A percentile compares a stretch with the other conserved stretches of the same genome.
phyloP scores from a whole-genome alignment of 257 asterid genomes.

The Solanum neorickii region DNA sequence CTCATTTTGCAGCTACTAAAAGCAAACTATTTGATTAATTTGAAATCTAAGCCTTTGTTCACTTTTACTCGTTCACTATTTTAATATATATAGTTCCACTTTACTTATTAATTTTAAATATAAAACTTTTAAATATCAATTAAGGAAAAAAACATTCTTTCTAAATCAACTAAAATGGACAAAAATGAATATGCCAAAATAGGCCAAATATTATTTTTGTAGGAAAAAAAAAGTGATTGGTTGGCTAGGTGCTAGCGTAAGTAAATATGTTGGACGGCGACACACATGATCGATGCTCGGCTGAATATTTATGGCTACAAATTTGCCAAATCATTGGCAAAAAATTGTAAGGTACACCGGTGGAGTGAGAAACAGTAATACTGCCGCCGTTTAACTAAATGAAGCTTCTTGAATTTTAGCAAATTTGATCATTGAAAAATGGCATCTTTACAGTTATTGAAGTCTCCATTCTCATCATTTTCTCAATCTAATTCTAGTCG shows the following conservation, averaged over 20 bases:
- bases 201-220: neutral
- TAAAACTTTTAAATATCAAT: too few relatives aligned
- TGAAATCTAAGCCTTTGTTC: too few relatives aligned
- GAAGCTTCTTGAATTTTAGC: neutral
- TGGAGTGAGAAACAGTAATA: neutral
- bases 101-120: too few relatives aligned
- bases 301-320: neutral
- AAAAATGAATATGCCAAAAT: neutral
- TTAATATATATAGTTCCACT: too few relatives aligned
- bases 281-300: neutral
- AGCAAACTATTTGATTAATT: neutral
- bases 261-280: neutral
- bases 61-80: too few relatives aligned
- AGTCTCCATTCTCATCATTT: constrained; percentile 16
- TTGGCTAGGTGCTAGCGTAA: neutral
- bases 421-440: constrained; percentile 5
- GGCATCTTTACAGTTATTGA: constrained; percentile 57
- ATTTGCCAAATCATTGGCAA: neutral
- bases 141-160: neutral
- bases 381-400: neutral
- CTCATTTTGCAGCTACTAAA: neutral
- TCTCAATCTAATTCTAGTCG: constrained; percentile 17
- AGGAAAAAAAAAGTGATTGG: neutral
- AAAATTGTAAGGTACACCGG: neutral
- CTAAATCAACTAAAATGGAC: neutral